Base-by-base conservation (phyloP, 345 rosid genomes). In the Hibiscus mutabilis region DNA sequence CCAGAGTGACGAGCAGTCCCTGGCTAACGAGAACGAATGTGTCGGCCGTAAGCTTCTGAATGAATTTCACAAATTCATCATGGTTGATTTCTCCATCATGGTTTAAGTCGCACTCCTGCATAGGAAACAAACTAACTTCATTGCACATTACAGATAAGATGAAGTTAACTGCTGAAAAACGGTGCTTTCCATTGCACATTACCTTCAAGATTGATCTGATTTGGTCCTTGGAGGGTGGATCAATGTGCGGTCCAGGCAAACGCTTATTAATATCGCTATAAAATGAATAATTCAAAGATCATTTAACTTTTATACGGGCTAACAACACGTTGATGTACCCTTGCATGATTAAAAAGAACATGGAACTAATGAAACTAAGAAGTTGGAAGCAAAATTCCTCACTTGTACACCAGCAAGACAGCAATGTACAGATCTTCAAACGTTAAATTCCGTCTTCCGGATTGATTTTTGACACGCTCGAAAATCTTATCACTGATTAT, bases 161-260 rank as follows among this genome's bases (percentile, higher is more conserved):
- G 42, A 37, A 37, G 42, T 35, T 1, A 35, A 35, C 9, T 6
- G 9, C 40, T 35, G 40, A 35, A 35, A 35, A 68, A 4, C 12
- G n/a, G 10, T 10, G 21, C 31, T 46, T 9, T 68, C 72, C 57
- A 47, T 5, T 3, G 60, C 25, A 21, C 27, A 21, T 66, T 83
- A 89, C 97, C 98, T 81, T 63, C 81, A 94, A 80, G 79, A 85
- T 72, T 51, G 53, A 82, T 61, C 79, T 71, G 74, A 94, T 83
- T 75, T 78, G 78, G 40, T 89, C 90, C 77, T 84, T 89, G 27
- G 94, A 75, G 74, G 97, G 98, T 24, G 98, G 98, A 81, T 94
- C 97, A 71, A 94, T 88, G 81, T 94, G 98, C n/a, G 97, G 98
- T 16, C 98, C 98, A 5, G 98, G 97, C 86, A 94, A 74, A 63